Percentiles rank a stretch among this genome's conserved stretches.
Conservation (phyloP, 164 flowering plant species). For the Echeveria elegans region DNA sequence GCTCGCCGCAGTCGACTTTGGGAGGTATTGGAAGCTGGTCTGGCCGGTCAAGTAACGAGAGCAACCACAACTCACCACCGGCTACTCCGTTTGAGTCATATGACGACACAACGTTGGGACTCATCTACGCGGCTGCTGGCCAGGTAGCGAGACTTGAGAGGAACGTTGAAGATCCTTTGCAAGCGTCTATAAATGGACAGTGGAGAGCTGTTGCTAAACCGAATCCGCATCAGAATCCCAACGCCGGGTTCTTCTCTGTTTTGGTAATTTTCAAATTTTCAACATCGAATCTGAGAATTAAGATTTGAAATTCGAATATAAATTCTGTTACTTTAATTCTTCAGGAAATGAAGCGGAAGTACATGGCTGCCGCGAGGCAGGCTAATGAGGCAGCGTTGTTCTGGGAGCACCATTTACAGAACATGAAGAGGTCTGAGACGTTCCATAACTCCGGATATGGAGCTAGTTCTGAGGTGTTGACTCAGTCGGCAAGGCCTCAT, state of each 20-base stretch:
- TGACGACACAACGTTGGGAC: slow-evolving; percentile 27
- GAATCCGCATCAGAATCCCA: background rate
- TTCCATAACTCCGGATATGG: no score
- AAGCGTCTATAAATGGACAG: background rate
- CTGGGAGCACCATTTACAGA: no score
- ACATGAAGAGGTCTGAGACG: no score
- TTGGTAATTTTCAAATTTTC: no score
- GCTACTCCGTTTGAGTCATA: slow-evolving; percentile 21
- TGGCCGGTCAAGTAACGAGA: slow-evolving; percentile 17
- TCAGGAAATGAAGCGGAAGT: no score
- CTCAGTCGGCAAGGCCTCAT: background rate
- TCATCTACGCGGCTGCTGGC: slow-evolving; percentile 32
- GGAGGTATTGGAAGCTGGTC: slow-evolving; percentile 30
- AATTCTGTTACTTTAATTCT: background rate
- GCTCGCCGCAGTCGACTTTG: slow-evolving; percentile 48
- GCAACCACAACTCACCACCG: slow-evolving; percentile 35
- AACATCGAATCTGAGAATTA: no score
- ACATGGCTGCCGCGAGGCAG: no score
- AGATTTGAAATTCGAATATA: background rate
- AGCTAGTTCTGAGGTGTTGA: no score
- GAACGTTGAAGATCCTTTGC: slow-evolving; percentile 6
- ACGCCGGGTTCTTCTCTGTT: no score
- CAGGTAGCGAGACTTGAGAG: slow-evolving; percentile 33
- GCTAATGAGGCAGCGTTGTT: no score
- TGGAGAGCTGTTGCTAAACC: background rate